Evolutionary conservation across 139 green algal species (phyloP).

Genomic region (Micractinium sp.): DNA sequence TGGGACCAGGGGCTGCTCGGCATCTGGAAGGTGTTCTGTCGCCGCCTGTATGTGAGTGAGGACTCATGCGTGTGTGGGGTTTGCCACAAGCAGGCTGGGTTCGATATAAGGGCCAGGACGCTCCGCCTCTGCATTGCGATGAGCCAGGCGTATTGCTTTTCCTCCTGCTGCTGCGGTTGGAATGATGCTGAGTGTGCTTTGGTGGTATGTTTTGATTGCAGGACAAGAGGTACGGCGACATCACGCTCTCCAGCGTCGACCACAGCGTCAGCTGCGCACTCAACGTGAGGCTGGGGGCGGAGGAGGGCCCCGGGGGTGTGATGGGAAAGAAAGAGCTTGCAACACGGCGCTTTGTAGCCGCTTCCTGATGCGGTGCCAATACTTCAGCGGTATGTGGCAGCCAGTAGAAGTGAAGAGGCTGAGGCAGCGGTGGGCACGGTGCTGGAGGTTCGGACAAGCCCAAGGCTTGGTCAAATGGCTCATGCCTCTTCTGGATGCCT

Average conservation of each 20-base stretch:
- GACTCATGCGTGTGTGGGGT: not conserved
- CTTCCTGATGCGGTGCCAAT: too few relatives aligned
- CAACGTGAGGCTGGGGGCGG: conserved; percentile 5
- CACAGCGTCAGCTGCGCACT: conserved; percentile 26
- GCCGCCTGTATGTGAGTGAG: not conserved
- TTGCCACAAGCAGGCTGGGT: not conserved
- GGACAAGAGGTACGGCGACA: conserved; percentile 26
- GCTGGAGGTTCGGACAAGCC: too few relatives aligned
- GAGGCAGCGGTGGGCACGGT: too few relatives aligned
- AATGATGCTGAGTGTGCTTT: too few relatives aligned
- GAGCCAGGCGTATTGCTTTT: not conserved
- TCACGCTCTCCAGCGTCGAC: conserved; percentile 10
- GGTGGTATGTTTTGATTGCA: not conserved
- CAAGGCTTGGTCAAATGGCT: too few relatives aligned
- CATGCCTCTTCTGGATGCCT: too few relatives aligned
- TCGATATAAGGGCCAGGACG: not conserved
- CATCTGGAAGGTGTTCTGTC: conserved; percentile 27
- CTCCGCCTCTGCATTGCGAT: not conserved
- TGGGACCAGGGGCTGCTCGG: conserved; percentile 15
- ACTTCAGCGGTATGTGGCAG: too few relatives aligned
- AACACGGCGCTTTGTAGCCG: too few relatives aligned
- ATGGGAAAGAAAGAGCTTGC: too few relatives aligned
- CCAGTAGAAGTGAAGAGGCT: too few relatives aligned
- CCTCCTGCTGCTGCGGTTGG: too few relatives aligned
- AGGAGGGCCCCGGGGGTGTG: too few relatives aligned